These are phyloP conservation scores for Scutellaria galericulata DNA, from an alignment of 257 asterid genomes.

Conservation along the genomic window DNA sequence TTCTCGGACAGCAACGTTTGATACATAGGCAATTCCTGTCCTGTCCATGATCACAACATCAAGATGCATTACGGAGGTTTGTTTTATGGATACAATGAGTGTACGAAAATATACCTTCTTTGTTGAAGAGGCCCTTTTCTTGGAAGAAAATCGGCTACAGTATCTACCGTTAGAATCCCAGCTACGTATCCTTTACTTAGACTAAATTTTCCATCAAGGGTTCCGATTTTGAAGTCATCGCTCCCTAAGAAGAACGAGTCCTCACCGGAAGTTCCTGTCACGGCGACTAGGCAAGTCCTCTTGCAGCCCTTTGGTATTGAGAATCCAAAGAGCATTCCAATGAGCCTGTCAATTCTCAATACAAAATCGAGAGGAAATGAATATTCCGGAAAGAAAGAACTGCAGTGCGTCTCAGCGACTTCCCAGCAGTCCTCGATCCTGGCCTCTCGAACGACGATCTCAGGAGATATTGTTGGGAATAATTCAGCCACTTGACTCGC, in stretches of 20 bases:
- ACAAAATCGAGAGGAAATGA: slow-evolving; percentile 89
- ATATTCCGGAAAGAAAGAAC: slow-evolving; percentile 84
- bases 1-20: slow-evolving; percentile 86
- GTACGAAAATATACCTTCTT: slow-evolving; percentile 62
- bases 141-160: slow-evolving; percentile 93
- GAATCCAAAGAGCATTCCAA: slow-evolving; percentile 90
- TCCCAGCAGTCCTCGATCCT: slow-evolving; percentile 98
- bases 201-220: slow-evolving; percentile 67
- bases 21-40: slow-evolving; percentile 87
- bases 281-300: slow-evolving; percentile 89
- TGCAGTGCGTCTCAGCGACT: slow-evolving; percentile 95
- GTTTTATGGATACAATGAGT: background rate
- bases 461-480: slow-evolving; percentile 73
- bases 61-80: background rate
- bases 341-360: slow-evolving; percentile 77
- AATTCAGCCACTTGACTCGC: slow-evolving; percentile 86
- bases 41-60: slow-evolving; percentile 45
- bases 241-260: slow-evolving; percentile 57
- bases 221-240: slow-evolving; percentile 68
- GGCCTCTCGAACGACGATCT: slow-evolving; percentile 82
- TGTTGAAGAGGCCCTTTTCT: slow-evolving; percentile 81
- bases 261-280: slow-evolving; percentile 56
- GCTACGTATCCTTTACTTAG: slow-evolving; percentile 75
- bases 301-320: slow-evolving; percentile 84
- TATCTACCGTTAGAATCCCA: slow-evolving; percentile 89